Base-by-base conservation (phyloP, 805 yeast genomes). In the Candida odintsovae region DNA sequence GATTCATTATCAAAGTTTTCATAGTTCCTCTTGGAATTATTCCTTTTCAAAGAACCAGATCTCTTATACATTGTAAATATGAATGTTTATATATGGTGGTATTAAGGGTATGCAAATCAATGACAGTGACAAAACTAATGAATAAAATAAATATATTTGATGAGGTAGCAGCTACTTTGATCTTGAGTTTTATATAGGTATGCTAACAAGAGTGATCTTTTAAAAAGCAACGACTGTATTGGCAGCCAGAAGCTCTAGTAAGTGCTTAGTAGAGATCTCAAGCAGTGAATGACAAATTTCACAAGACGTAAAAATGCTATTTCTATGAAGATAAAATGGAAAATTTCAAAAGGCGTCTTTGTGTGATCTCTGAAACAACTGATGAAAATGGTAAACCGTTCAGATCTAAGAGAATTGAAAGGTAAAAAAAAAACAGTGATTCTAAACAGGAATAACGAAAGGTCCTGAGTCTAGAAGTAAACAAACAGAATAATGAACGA, bases 1-100 rank as follows among this genome's bases (percentile, higher is more conserved):
- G 70, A 63, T 45, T 68, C 71, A 44, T 65, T 61, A 48, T 64
- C 69, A 47, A 57, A 57, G 18, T 42, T 52, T 46, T 51, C 57
- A 38, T 56, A 53, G 22, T 35, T 50, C 47, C 47, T 52, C 41
- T 50, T 55, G 22, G 57, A 52, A 42, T 46, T 49, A 41, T 43
- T 47, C 23, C 59, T 47, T 41, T 51, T 57, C 28, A 57, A 29
- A 15, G 64, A 60, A n/a, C 54, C 51, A 22, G 46, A 48, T 46
- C 62, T 52, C n/a, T 47, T 48, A 38, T 58, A 56, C 64, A 59
- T 59, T 36, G 18, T 36, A n/a, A 12, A 33, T n/a, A 10, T 16
- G 36, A 20, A 16, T 12, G 23, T 22, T 22, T 22, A 18, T 28
- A n/a, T 13, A 13, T 28, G 31, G 31, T 4, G n/a, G 31, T 28